Base-by-base conservation (phyloP, 2,329 filamentous ascomycete genomes). In the Coniochaeta prunicola region DNA sequence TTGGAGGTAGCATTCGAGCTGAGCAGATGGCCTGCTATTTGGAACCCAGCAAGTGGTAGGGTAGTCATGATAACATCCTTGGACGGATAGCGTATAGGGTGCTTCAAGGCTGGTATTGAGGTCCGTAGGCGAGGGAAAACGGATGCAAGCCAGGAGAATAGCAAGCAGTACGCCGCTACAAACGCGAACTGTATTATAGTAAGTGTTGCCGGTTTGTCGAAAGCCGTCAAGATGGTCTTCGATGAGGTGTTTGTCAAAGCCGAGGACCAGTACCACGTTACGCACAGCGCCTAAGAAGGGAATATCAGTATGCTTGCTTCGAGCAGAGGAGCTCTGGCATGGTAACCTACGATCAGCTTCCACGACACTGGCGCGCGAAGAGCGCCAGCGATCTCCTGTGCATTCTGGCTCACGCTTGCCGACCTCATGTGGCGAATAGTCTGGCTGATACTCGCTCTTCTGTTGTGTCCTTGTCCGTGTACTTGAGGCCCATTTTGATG, bases 191-290 rank as follows among this genome's bases (percentile, higher is more conserved):
- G 94, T 57, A 96, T 81, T 59, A 96, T 81, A 1, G 93, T 97
- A 67, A 97, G 82, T 21, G 93, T 97, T 33, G 94, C 89, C 1
- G 93, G 93, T 74, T 91, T 94, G 60, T 90, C 86, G 64, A 97
- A 91, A 48, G 91, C 90, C 65, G 91, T 97, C 62, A 97, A 80
- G 69, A 99, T 99, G 19, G 93, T 90, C 76, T 99, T 99, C 57
- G 94, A 97, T 26, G 94, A 97, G 2, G 94, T 97, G 72, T 97
- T 99, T 62, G 94, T 97, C 66, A 97, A 79, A 62, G 96, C 94
- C 48, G 93, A 97, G 26, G 92, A 96, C 71, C 90, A 83, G 78
- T 97, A 99, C 94, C 94, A 97, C 69, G 93, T 76, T 59, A 92
- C 77, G 74, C 93, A 97, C 55, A 97, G 86, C 56, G 83, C 75